phyloP scores from a whole-genome alignment of 2,329 filamentous ascomycete genomes.

The Monilinia polystroma region DNA sequence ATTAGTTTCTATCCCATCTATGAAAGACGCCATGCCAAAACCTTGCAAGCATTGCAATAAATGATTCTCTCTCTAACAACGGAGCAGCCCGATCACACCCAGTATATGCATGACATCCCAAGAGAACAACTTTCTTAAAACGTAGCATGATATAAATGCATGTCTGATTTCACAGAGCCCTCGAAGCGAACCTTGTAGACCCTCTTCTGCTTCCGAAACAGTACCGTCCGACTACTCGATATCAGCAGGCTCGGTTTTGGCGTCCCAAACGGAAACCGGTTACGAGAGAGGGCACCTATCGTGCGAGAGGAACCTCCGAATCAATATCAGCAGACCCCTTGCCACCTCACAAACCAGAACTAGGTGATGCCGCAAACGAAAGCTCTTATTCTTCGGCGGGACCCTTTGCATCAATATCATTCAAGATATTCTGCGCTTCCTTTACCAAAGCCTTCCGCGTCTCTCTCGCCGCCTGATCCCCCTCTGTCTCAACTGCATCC shows the following conservation, averaged over 20 bases:
- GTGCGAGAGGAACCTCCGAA: not conserved
- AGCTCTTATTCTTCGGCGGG: not conserved
- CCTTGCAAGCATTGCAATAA: constrained; percentile 3
- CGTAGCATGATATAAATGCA: not conserved
- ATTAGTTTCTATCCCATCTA: not conserved
- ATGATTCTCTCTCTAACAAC: not conserved
- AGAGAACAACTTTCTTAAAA: constrained; percentile 1
- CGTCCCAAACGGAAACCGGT: not conserved
- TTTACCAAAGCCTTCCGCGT: constrained; percentile 71
- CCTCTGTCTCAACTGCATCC: constrained; percentile 72
- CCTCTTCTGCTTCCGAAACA: too few relatives aligned
- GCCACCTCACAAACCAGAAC: not conserved
- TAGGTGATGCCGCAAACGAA: not conserved
- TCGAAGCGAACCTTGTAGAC: not conserved
- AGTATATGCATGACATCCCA: constrained; percentile 5
- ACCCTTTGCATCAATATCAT: constrained; percentile 54
- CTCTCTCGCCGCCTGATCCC: constrained; percentile 61
- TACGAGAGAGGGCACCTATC: not conserved
- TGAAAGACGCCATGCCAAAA: constrained; percentile 8
- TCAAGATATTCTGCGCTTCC: constrained; percentile 66
- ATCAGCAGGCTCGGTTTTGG: not conserved
- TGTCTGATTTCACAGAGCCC: not conserved
- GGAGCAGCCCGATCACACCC: not conserved
- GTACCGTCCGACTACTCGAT: too few relatives aligned
- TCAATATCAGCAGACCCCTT: not conserved